Evolutionary conservation across 108 stramenopile genomes (phyloP).

Genomic region (Asterionellopsis glacialis): DNA sequence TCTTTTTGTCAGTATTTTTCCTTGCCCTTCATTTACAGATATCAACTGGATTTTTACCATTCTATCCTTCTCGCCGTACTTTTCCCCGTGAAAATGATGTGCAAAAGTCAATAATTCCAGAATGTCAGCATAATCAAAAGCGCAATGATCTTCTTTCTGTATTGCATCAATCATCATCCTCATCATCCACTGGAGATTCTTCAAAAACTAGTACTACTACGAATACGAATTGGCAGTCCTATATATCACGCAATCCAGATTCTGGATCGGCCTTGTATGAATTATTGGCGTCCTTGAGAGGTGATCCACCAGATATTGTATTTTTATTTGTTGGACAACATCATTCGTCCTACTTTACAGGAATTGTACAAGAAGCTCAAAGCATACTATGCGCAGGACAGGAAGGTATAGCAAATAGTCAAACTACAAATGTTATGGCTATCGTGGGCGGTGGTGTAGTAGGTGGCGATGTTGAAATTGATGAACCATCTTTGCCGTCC

Average conservation of each 20-base stretch:
- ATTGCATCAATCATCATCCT: no score
- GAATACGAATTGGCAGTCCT: neutral
- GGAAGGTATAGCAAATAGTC: neutral
- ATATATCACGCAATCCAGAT: neutral
- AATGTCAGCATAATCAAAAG: no score
- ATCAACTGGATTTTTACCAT: no score
- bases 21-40: no score
- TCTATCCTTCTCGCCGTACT: no score
- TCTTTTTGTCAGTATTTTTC: no score
- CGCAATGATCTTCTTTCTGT: no score
- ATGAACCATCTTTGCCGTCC: constrained; percentile 3
- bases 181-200: no score
- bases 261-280: neutral
- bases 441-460: constrained; percentile 11
- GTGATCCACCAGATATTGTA: constrained; percentile 6
- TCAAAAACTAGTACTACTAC: neutral
- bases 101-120: no score
- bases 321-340: constrained; percentile 6
- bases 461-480: neutral
- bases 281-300: neutral
- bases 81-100: no score
- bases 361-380: constrained; percentile 3
- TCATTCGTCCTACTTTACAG: constrained; percentile 2
- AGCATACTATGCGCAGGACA: no score
- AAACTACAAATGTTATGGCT: constrained; percentile 1